Evolutionary conservation across 805 yeast species (phyloP).

Genomic region (Cyberlindnera mrakii): DNA sequence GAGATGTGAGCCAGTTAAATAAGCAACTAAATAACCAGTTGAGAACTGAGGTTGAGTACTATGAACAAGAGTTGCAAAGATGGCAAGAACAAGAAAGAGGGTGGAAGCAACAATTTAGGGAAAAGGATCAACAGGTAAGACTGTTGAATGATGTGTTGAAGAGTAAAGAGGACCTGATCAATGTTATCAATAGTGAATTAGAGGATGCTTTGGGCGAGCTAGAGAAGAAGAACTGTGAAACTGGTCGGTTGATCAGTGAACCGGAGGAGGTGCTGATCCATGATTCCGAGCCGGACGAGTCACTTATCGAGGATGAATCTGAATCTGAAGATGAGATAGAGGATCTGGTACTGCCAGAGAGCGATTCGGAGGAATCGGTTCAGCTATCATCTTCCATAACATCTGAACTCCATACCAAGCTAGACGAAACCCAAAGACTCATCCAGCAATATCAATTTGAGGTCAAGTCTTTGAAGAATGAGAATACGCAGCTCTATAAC

Average conservation of each 20-base stretch:
- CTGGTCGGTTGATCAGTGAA: neutral
- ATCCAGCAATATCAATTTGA: slow-evolving; percentile 15
- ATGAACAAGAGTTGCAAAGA: slow-evolving; percentile 12
- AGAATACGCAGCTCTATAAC: slow-evolving; percentile 19
- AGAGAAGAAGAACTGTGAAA: slow-evolving; percentile 2
- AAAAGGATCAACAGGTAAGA: neutral
- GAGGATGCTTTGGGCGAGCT: slow-evolving; percentile 11
- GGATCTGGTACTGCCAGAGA: neutral
- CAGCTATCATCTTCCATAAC: slow-evolving; percentile 3
- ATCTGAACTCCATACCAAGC: slow-evolving; percentile 5
- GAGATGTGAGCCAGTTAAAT: slow-evolving; percentile 10
- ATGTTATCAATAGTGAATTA: slow-evolving; percentile 13
- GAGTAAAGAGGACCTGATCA: slow-evolving; percentile 13
- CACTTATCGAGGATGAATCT: slow-evolving; percentile 1
- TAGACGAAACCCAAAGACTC: slow-evolving; percentile 9
- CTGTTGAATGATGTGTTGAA: neutral
- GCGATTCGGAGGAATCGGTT: neutral
- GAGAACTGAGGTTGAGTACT: slow-evolving; percentile 10
- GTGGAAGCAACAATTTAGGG: slow-evolving; percentile 1
- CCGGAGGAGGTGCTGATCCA: neutral
- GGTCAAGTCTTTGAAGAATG: slow-evolving; percentile 18
- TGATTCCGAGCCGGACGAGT: neutral
- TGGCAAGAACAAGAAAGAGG: slow-evolving; percentile 15
- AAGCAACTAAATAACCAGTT: slow-evolving; percentile 10
- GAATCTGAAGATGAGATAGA: slow-evolving; percentile 4